Percentiles rank a stretch among this genome's conserved stretches.
Evolutionary conservation across 2,329 filamentous ascomycete genomes (phyloP).

Genomic region (Pezicula rhizophila): DNA sequence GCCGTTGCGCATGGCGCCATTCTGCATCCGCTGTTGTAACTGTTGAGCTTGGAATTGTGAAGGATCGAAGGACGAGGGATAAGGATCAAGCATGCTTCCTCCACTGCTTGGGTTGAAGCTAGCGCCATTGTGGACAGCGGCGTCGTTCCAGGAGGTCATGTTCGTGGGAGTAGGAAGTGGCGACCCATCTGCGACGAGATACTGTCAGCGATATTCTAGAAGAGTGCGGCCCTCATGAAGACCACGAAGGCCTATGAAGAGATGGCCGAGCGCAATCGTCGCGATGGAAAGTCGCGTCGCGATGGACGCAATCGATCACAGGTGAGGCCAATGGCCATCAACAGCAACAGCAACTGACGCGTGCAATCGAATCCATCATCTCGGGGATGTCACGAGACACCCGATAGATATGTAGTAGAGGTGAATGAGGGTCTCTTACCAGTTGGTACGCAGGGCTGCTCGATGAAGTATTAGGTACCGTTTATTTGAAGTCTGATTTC

Average conservation of each 20-base stretch:
- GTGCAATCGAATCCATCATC: conserved; percentile 11
- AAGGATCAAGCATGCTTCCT: conserved; percentile 59
- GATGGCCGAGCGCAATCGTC: conserved; percentile 21
- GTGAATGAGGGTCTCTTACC: conserved; percentile 27
- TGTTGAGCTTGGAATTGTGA: conserved; percentile 45
- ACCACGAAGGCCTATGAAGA: conserved; percentile 11
- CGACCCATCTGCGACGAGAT: conserved; percentile 27
- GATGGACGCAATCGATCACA: conserved; percentile 9
- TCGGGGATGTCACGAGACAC: conserved; percentile 23
- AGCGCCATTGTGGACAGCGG: conserved; percentile 63
- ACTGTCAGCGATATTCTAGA: conserved; percentile 22
- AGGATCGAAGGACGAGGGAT: conserved; percentile 53
- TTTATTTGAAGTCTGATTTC: conserved; percentile 4
- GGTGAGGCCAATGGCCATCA: conserved; percentile 14
- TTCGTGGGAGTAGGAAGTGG: conserved; percentile 38
- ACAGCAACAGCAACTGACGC: conserved; percentile 12
- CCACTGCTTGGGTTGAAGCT: conserved; percentile 55
- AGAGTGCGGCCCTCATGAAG: conserved; percentile 16
- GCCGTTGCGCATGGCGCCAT: conserved; percentile 76
- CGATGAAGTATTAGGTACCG: conserved; percentile 10
- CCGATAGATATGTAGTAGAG: conserved; percentile 11
- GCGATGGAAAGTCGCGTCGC: conserved; percentile 27
- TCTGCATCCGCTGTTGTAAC: conserved; percentile 58
- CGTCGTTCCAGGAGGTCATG: conserved; percentile 69
- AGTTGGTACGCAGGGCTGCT: conserved; percentile 19